Percentiles rank a stretch among this genome's conserved stretches.
Evolutionary conservation across 2,329 filamentous ascomycete species (phyloP).

Genomic region (Trichoderma brevicompactum): DNA sequence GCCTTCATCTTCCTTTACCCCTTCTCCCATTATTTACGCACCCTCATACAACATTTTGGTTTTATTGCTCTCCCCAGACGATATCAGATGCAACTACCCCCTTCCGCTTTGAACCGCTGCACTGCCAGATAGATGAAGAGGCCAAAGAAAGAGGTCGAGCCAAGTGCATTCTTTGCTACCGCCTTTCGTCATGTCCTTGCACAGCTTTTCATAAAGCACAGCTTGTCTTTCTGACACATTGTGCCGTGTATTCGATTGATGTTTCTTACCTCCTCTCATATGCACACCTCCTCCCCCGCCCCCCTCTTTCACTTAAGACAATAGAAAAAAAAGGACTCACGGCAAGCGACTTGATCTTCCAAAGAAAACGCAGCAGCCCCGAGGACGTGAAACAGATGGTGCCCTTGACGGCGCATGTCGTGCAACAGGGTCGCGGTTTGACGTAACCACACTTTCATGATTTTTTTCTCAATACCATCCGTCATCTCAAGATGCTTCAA

Average conservation of each 20-base stretch:
- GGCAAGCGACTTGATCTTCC: slow-evolving; percentile 29
- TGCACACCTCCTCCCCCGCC: background rate
- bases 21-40: background rate
- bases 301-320: background rate
- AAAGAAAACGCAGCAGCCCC: slow-evolving; percentile 27
- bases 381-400: slow-evolving; percentile 26
- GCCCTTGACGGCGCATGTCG: slow-evolving; percentile 25
- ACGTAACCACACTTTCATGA: slow-evolving; percentile 4
- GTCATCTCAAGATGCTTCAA: background rate
- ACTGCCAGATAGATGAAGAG: background rate
- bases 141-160: background rate
- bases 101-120: background rate
- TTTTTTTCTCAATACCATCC: background rate
- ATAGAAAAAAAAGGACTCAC: background rate
- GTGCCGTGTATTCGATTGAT: background rate
- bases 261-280: background rate
- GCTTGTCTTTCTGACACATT: slow-evolving; percentile 14
- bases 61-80: slow-evolving; percentile 3
- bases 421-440: background rate
- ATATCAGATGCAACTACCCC: slow-evolving; percentile 27
- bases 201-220: slow-evolving; percentile 23
- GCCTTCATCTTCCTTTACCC: slow-evolving; percentile 2
- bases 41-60: slow-evolving; percentile 8
- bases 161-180: background rate
- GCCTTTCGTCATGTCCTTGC: slow-evolving; percentile 6